Evolutionary conservation across 1,284 basidiomycete genomes (phyloP), one percentile per base, ranked within the genome.

Genomic region (Naganishia albida): DNA sequence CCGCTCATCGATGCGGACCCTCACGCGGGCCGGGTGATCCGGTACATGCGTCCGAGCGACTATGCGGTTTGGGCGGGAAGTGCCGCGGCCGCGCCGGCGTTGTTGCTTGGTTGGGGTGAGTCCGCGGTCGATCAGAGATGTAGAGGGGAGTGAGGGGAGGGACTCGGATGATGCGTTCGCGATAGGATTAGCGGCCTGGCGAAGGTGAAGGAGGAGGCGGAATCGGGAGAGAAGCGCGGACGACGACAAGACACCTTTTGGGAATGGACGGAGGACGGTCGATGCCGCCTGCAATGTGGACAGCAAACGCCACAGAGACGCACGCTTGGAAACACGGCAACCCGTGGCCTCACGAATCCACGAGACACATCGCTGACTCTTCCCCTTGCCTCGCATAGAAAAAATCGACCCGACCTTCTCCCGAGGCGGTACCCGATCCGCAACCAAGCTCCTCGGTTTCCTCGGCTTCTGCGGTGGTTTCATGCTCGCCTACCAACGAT

Each of bases 1-100:
- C 90, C 90, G 56, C 87, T 91, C 79, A 88, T 94, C 80, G 94
- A 97, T 80, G 82, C 86, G 2, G 96, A 99, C 83, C 95, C 95
- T 23, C 91, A 96, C 82, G 88, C 89, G 43, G 81, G 82, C 44
- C 87, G 96, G 52, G 95, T 99, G 46, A 81, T 99, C 38, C 83
- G 89, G 70, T 96, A 95, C 82, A 87, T 98, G 81, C 86, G 96
- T 48, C 83, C 86, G 15, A 88, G 88, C 7, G 96, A 99, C 83
- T 93, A 92, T 81, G 88, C 84, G 23, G 81, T 85, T 49, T 93
- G 93, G 90, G 91, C 87, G 18, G 88, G 84, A 53, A 85, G 85
- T 55, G 91, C 93, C 1, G 90, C 84, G 64, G 90, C 73, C 40
- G 73, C 74, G 40, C 78, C 78, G 2, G 70, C 67, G 38, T 38